Evolutionary conservation across 306 rosid genomes (phyloP), one percentile per base, ranked within the genome.

Genomic region (Biancaea sappan): DNA sequence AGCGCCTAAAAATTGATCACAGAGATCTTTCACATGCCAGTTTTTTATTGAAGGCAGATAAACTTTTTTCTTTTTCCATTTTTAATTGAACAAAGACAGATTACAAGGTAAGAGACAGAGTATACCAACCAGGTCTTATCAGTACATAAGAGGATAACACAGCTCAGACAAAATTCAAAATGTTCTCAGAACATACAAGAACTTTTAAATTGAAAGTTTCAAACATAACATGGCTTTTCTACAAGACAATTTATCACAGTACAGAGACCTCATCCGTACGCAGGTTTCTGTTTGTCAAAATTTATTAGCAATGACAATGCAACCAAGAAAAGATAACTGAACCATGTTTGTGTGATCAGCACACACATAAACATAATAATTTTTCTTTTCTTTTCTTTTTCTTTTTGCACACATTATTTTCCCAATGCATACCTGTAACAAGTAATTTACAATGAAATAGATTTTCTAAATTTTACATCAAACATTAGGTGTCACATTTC

Each of bases 201-300:
- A 59, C n/a, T 28, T 73, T 38, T 5, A 77, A 58, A 34, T 15
- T 8, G 5, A 62, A 3, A 60, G 32, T 2, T 19, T 24, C 19
- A 73, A 51, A 52, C 34, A 52, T 24, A 69, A 29, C 13, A 40
- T 48, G 37, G 47, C 9, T 34, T 70, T 32, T 46, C 22, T 15
- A 25, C 32, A 9, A 34, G 19, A 60, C 34, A 76, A 12, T 22
- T 65, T 7, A 62, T 51, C 35, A 43, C 5, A 10, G 37, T 59
- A 68, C 9, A 52, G 40, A 21, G 57, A 35, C 38, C 16, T 58
- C 14, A 60, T 12, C 52, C 22, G 28, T 3, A 46, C 40, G 52
- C 35, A 19, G 35, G n/a, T 26, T 11, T 64, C 77, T 57, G 31
- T 37, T 1, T n/a, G 46, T 25, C n/a, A 48, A 80, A 71, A 38